Evolutionary conservation across 2,329 filamentous ascomycete species (phyloP).

Genomic region (Sarocladium brachiariae): DNA sequence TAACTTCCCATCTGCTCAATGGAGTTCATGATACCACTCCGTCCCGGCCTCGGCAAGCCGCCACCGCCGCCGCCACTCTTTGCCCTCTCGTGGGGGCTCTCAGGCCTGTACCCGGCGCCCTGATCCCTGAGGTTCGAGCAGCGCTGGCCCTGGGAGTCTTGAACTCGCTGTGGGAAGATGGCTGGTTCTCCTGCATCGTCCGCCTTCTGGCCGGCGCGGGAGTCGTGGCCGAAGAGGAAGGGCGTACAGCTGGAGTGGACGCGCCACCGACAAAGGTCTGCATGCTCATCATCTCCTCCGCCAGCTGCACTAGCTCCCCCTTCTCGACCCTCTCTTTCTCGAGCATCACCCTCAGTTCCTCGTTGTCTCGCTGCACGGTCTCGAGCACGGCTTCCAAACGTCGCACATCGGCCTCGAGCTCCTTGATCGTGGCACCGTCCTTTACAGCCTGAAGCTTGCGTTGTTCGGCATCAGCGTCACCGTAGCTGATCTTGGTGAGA

Average conservation of each 20-base stretch:
- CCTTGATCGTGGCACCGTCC: constrained; percentile 59
- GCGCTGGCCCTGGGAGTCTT: constrained; percentile 27
- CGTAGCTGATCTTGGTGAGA: constrained; percentile 50
- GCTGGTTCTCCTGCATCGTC: constrained; percentile 12
- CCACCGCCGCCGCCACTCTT: constrained; percentile 29
- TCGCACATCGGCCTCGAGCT: constrained; percentile 66
- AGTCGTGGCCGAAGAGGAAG: background rate
- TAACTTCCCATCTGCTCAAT: constrained; percentile 82
- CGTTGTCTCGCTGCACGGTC: constrained; percentile 64
- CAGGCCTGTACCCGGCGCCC: constrained; percentile 49
- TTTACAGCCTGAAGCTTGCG: constrained; percentile 52
- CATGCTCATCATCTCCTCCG: constrained; percentile 78
- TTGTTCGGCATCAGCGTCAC: constrained; percentile 39
- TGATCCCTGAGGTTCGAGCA: constrained; percentile 43
- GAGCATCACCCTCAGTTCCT: constrained; percentile 56
- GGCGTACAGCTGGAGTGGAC: background rate
- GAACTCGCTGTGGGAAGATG: constrained; percentile 18
- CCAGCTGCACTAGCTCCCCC: constrained; percentile 71
- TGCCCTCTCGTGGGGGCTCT: constrained; percentile 36
- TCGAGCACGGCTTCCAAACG: constrained; percentile 67
- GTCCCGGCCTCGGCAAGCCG: constrained; percentile 41
- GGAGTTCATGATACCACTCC: constrained; percentile 74
- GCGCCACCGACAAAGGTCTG: constrained; percentile 37
- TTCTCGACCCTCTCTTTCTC: constrained; percentile 75
- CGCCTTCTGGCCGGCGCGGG: background rate